phyloP scores from a whole-genome alignment of 257 asterid species.

The Verbascum thapsus region DNA sequence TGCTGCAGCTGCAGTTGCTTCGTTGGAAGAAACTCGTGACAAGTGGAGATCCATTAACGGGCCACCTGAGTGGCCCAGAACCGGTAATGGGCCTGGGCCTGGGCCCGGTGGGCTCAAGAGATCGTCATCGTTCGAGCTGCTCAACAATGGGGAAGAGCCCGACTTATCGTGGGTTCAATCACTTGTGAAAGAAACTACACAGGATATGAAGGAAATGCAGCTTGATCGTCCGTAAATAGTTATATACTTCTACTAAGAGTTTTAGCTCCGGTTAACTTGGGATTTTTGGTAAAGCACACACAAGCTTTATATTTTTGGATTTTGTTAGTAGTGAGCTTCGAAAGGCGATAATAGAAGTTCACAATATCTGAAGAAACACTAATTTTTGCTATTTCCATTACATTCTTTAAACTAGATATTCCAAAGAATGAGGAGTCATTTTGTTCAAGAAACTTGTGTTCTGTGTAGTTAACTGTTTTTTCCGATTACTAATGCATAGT shows the following conservation, averaged over 20 bases:
- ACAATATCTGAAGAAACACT: slow-evolving; percentile 34
- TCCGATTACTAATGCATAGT: slow-evolving; percentile 35
- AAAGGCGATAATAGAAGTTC: too few species aligned
- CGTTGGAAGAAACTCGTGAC: slow-evolving; percentile 45
- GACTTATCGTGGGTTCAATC: slow-evolving; percentile 91
- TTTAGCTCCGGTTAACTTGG: slow-evolving; percentile 16
- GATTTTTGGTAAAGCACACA: slow-evolving; percentile 29
- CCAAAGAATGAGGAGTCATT: slow-evolving; percentile 41
- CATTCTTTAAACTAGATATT: slow-evolving; percentile 46
- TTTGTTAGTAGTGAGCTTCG: too few species aligned
- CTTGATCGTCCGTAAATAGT: slow-evolving; percentile 60
- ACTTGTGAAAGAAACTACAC: slow-evolving; percentile 77
- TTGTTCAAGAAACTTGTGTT: slow-evolving; percentile 38
- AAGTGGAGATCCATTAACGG: slow-evolving; percentile 67
- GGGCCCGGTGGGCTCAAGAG: slow-evolving; percentile 53
- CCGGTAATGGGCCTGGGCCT: slow-evolving; percentile 42
- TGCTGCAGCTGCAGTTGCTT: slow-evolving; percentile 24
- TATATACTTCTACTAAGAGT: too few species aligned
- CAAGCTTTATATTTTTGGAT: too few species aligned
- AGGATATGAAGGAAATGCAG: slow-evolving; percentile 69
- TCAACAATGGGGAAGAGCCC: slow-evolving; percentile 69
- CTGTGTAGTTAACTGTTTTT: slow-evolving; percentile 38
- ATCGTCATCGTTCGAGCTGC: slow-evolving; percentile 71
- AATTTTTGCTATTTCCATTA: slow-evolving; percentile 37
- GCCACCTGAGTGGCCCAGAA: slow-evolving; percentile 58